phyloP scores from a whole-genome alignment of 768 basidiomycete species.

The Mrakia blollopis region DNA sequence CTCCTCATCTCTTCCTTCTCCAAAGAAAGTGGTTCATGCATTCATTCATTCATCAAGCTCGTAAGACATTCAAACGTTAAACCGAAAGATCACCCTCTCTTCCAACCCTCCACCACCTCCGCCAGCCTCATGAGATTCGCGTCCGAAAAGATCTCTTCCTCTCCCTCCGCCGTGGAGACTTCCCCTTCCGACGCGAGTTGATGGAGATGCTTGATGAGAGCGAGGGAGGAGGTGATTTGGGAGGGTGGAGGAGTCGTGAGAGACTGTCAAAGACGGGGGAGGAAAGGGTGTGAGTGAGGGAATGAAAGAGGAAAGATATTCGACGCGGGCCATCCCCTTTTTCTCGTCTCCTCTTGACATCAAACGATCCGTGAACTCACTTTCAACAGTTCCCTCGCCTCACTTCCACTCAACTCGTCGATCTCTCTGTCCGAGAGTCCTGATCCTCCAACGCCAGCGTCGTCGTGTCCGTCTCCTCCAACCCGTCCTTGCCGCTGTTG shows the following conservation, averaged over 20 bases:
- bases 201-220: slow-evolving; percentile 2
- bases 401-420: slow-evolving; percentile 21
- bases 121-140: neutral
- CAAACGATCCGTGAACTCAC: no score
- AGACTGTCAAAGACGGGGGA: neutral
- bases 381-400: slow-evolving; percentile 17
- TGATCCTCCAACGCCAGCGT: neutral
- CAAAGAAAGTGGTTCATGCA: neutral
- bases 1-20: no score
- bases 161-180: neutral
- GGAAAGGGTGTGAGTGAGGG: neutral
- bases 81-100: neutral
- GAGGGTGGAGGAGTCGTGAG: neutral
- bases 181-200: neutral
- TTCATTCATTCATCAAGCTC: neutral
- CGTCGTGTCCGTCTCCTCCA: neutral
- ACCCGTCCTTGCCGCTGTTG: neutral
- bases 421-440: slow-evolving; percentile 3
- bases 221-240: slow-evolving; percentile 8
- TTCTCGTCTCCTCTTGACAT: no score
- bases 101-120: neutral
- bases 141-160: neutral
- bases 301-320: neutral
- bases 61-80: neutral
- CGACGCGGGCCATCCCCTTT: neutral